Evolutionary conservation across 106 monocot genomes (phyloP).

Genomic region (Acanthochlamys bracteata): DNA sequence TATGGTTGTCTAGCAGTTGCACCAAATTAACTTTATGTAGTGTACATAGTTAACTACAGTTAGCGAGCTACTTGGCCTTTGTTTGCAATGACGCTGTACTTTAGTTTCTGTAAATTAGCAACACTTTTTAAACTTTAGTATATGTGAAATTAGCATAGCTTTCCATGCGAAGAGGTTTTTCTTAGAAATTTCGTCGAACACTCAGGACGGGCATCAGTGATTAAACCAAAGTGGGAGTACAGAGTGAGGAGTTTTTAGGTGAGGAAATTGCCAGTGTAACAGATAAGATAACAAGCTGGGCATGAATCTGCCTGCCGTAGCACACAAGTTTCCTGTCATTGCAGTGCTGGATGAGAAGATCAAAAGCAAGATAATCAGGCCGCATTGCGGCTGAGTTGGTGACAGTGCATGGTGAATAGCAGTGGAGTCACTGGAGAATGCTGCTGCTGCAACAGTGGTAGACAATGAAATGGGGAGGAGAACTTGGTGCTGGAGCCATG

Average conservation of each 20-base stretch:
- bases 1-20: no score
- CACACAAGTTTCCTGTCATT: conserved; percentile 16
- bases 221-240: conserved; percentile 26
- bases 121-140: no score
- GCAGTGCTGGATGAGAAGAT: conserved; percentile 34
- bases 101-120: no score
- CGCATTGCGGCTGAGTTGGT: background rate
- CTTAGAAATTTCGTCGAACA: conserved; percentile 36
- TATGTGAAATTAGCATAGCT: conserved; percentile 18
- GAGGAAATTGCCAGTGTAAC: conserved; percentile 37
- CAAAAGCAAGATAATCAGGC: conserved; percentile 16
- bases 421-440: background rate
- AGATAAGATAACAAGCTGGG: conserved; percentile 25
- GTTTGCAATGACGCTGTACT: no score
- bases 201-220: conserved; percentile 21
- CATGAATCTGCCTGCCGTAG: conserved; percentile 23
- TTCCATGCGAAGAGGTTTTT: conserved; percentile 44
- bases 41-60: no score
- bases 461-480: no score
- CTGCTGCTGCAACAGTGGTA: no score
- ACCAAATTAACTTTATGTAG: no score
- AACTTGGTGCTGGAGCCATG: background rate
- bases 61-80: no score
- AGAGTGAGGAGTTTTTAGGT: conserved; percentile 35
- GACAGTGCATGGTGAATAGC: background rate